Percentiles rank a stretch among this genome's conserved stretches.
These are phyloP conservation scores for Gracilariopsis chorda DNA, from an alignment of 23 red algal species.

Conservation along the genomic window DNA sequence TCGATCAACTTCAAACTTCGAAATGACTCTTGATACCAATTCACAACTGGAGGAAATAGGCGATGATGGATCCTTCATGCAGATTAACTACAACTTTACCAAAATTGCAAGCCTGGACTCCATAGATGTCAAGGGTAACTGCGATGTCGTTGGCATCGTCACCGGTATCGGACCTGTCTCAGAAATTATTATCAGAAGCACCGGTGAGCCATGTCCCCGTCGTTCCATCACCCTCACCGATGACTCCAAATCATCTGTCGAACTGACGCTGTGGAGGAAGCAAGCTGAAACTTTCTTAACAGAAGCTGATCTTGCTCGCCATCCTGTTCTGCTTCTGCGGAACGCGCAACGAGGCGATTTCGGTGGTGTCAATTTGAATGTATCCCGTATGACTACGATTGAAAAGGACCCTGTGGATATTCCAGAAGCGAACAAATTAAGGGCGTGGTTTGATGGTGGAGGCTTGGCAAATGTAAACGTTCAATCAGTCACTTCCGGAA, in stretches of 20 bases:
- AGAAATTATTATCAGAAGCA: conserved; percentile 83
- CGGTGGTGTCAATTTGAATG: conserved; percentile 78
- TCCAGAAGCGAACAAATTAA: conserved; percentile 80
- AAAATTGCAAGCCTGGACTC: conserved; percentile 80
- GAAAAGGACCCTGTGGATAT: conserved; percentile 90
- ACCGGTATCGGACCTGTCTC: conserved; percentile 47
- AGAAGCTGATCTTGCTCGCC: conserved; percentile 44
- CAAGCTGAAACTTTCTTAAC: conserved; percentile 70
- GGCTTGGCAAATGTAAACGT: conserved; percentile 54
- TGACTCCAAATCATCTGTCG: conserved; percentile 66
- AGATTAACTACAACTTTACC: conserved; percentile 91
- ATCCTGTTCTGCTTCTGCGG: conserved; percentile 62
- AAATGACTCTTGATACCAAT: conserved; percentile 89
- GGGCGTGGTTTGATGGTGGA: conserved; percentile 88
- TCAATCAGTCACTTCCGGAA: conserved; percentile 22
- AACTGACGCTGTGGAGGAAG: conserved; percentile 89
- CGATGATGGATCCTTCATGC: conserved; percentile 73
- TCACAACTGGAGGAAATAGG: conserved; percentile 61
- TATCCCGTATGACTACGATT: conserved; percentile 65
- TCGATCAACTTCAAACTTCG: conserved; percentile 76
- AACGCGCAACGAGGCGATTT: conserved; percentile 88
- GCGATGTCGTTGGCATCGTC: conserved; percentile 90
- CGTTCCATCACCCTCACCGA: conserved; percentile 84
- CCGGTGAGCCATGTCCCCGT: conserved; percentile 67
- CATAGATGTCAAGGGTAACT: conserved; percentile 58